Evolutionary conservation across 1,284 basidiomycete species (phyloP).

Genomic region (Trametes versicolor): DNA sequence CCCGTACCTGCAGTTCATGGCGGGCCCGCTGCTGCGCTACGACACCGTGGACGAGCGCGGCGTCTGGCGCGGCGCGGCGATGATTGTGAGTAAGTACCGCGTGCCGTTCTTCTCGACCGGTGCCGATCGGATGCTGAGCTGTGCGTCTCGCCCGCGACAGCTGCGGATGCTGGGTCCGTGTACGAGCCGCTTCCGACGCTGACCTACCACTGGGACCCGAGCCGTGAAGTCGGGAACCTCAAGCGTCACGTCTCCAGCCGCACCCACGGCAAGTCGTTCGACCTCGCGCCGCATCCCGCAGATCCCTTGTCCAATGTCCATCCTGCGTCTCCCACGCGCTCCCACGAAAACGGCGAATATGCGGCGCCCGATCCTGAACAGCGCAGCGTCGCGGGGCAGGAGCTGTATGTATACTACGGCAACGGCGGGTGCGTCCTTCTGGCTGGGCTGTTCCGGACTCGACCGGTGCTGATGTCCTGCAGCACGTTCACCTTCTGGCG

Average conservation of each 20-base stretch:
- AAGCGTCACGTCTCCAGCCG: conserved; percentile 28
- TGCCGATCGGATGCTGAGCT: conserved; percentile 19
- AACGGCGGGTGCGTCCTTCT: conserved; percentile 60
- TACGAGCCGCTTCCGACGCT: conserved; percentile 83
- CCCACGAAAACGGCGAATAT: conserved; percentile 20
- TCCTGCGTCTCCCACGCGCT: conserved; percentile 35
- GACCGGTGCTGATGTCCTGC: neutral
- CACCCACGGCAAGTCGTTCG: conserved; percentile 53
- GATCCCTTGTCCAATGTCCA: conserved; percentile 56
- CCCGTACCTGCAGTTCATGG: conserved; percentile 82
- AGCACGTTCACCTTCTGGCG: conserved; percentile 95
- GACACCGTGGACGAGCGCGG: conserved; percentile 85
- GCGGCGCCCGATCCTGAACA: conserved; percentile 49
- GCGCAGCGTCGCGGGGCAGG: conserved; percentile 68
- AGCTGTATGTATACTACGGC: conserved; percentile 85
- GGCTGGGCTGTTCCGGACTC: neutral
- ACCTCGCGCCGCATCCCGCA: conserved; percentile 76
- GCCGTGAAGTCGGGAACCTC: conserved; percentile 32
- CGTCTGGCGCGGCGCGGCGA: conserved; percentile 88
- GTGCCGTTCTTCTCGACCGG: neutral
- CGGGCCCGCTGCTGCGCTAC: conserved; percentile 90
- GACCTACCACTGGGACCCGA: conserved; percentile 84
- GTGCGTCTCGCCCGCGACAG: conserved; percentile 44
- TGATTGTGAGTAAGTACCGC: conserved; percentile 78
- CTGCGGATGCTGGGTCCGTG: conserved; percentile 82